Conservation (phyloP, 257 asterid species). For the Solanum boliviense region DNA sequence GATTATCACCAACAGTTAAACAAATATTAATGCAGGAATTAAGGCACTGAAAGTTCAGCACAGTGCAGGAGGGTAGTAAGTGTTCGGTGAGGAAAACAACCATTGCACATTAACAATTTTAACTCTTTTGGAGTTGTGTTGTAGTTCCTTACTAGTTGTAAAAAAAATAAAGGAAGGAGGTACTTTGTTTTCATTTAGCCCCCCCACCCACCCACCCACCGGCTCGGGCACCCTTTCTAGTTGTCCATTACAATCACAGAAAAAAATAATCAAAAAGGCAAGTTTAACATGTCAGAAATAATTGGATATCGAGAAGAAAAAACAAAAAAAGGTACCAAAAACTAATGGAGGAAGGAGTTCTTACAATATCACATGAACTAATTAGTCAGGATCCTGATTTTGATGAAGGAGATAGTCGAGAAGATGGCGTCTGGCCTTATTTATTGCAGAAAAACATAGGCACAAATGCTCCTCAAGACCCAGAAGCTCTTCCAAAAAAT, state of each 20-base stretch:
- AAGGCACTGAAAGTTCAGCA: background rate
- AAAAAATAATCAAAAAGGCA: background rate
- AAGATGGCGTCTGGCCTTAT: slow-evolving; percentile 59
- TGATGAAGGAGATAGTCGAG: slow-evolving; percentile 11
- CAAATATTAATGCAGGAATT: background rate
- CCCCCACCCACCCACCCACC: no score
- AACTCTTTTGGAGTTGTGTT: background rate
- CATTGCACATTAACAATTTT: background rate
- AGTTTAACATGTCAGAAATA: background rate
- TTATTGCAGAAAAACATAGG: slow-evolving; percentile 67
- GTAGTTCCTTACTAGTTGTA: no score
- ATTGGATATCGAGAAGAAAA: background rate
- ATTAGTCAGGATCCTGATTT: background rate
- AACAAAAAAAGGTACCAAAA: background rate
- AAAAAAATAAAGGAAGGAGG: no score
- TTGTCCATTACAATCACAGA: background rate
- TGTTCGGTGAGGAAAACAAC: background rate
- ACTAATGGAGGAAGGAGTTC: background rate
- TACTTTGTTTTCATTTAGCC: background rate
- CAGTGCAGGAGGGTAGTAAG: background rate
- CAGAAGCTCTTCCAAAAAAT: slow-evolving; percentile 41
- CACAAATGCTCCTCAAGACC: slow-evolving; percentile 88
- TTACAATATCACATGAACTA: background rate
- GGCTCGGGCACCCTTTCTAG: background rate
- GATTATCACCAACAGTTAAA: background rate